A percentile compares a stretch with the other conserved stretches of the same genome.
Conservation (phyloP, 805 yeast genomes). For the Candida maris region DNA sequence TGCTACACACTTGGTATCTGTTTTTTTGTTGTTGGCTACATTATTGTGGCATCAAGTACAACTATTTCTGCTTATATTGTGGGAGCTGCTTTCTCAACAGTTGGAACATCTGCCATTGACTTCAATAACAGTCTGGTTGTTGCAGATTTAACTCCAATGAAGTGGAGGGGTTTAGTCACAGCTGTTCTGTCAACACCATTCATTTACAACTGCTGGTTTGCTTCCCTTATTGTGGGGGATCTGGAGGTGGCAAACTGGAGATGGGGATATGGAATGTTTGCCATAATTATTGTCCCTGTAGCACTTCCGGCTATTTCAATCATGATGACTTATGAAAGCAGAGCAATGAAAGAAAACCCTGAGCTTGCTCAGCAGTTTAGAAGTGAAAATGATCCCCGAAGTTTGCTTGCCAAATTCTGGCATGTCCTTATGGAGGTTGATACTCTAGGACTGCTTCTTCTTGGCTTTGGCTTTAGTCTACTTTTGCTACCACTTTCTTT, state of each 20-base stretch:
- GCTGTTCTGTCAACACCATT: conserved; percentile 35
- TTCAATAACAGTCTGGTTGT: conserved; percentile 21
- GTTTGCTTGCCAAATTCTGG: conserved; percentile 2
- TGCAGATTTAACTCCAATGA: conserved; percentile 28
- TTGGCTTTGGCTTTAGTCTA: conserved; percentile 38
- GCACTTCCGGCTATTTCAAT: conserved; percentile 32
- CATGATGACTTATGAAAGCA: conserved; percentile 32
- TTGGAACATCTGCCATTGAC: conserved; percentile 24
- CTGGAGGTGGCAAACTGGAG: conserved; percentile 41
- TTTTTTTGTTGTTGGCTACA: conserved; percentile 24
- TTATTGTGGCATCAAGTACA: conserved; percentile 22
- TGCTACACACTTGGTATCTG: conserved; percentile 18
- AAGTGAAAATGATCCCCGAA: background rate
- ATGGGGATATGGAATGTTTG: conserved; percentile 51
- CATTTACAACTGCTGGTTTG: conserved; percentile 39
- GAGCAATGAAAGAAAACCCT: conserved; percentile 27
- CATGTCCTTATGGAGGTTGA: conserved; percentile 35
- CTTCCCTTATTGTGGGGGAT: conserved; percentile 37
- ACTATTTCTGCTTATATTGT: conserved; percentile 26
- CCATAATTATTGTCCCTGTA: conserved; percentile 40
- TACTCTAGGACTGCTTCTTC: conserved; percentile 28
- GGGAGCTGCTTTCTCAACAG: conserved; percentile 22
- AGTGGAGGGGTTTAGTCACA: conserved; percentile 25
- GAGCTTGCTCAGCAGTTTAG: background rate
- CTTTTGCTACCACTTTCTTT: conserved; percentile 39